Evolutionary conservation across 2,329 filamentous ascomycete genomes (phyloP), one percentile per base, ranked within the genome.

Genomic region (Scedosporium aurantiacum): DNA sequence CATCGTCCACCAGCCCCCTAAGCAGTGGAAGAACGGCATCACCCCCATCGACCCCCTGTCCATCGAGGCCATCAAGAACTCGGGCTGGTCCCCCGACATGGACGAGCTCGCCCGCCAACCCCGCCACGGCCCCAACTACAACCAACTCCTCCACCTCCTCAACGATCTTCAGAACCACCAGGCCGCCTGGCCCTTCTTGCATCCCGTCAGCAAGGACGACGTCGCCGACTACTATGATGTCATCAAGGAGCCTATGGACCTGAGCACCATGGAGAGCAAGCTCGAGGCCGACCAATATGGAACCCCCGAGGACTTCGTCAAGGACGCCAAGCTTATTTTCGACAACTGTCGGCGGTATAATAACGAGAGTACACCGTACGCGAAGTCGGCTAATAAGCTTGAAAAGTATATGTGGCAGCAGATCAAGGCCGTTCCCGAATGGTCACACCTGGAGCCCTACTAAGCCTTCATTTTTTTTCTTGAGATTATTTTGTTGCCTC

Each of bases 221-320:
- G 94, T 99, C 0, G 86, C 91, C n/a, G 94, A 99, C 73, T 99
- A 99, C 76, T 97, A 97, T 78, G 91, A 96, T 63, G 92, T 97
- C 64, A 99, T 99, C 78, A 92, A 92, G 71, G 89, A 96, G 72
- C 94, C 94, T 41, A 99, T 99, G 94, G 94, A 97, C 71, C 79
- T 97, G 57, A 87, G 84, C 57, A 97, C 92, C 21, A 97, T 99
- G 93, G 94, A 97, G 74, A 86, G 85, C 67, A 96, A 96, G 74
- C 87, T 97, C 65, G 92, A 97, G 70, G 90, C 91, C 45, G 94
- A 97, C 74, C 84, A 93, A 69, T 99, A 99, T 71, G 83, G 86
- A 16, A 91, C 85, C 0, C 93, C 94, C 0, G 91, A 97, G 70
- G 94, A 97, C 68, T 97, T 99, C 68, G 86, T 93, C 75, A 84